Base-by-base conservation (phyloP, 495 filamentous ascomycete species). In the Podospora conica region DNA sequence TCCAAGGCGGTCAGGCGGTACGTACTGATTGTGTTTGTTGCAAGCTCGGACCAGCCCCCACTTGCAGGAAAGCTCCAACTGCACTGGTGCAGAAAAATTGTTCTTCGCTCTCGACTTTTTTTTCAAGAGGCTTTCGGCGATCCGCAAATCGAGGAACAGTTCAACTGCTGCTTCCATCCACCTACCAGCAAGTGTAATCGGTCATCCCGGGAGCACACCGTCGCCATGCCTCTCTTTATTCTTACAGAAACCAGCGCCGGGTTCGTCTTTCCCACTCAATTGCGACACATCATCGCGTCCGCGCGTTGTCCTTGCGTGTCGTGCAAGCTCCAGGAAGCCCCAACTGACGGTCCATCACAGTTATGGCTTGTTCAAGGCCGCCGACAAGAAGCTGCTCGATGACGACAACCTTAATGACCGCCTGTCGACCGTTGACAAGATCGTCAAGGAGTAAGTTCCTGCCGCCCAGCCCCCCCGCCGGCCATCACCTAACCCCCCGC, bases 321-420 rank as follows among this genome's bases (percentile, higher is more conserved):
- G 7, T 57, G 53, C n/a, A 21, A 33, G 20, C 40, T n/a, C 15
- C 27, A 53, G n/a, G 54, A 12, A 61, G 31, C 1, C 3, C 60
- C 31, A 29, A 61, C 74, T 71, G 53, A 71, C 64, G 55, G 20
- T 9, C 6, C 40, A 56, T 53, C 60, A 58, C 68, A 83, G 81
- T 69, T 97, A 97, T 84, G 96, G 93, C 75, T 86, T 98, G 73
- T 91, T 98, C 82, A 98, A 99, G 82, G 91, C 96, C 27, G 91
- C 90, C 77, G 93, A 96, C 87, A 97, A 96, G 85, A 98, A 97
- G 84, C 84, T 98, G 54, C 84, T 99, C 62, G 93, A 96, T 80
- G 87, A 87, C 68, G 89, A 92, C 77, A 86, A 91, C 73, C 74
- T 96, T 67, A 80, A 83, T 27, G 83, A 86, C 54, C 89, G 96